Evolutionary conservation across 352 stramenopile species (phyloP).

Genomic region (Globisporangium iwayamae): DNA sequence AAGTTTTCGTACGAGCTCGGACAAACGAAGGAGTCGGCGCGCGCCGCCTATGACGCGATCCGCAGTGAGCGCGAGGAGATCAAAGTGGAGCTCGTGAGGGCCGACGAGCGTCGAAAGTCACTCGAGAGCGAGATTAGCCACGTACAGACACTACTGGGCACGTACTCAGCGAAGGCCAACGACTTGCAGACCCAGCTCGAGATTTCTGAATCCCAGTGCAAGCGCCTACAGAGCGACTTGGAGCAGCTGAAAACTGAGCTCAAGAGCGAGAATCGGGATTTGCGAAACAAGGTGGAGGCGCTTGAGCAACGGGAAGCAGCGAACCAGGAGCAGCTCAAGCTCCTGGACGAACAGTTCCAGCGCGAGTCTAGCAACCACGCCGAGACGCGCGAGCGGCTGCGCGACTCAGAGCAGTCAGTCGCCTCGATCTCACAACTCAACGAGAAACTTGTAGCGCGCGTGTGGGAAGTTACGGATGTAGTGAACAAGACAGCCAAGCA

Average conservation of each 20-base stretch:
- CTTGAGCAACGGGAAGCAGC: conserved; percentile 27
- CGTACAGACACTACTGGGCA: conserved; percentile 42
- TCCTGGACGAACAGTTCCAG: conserved; percentile 36
- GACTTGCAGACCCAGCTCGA: conserved; percentile 49
- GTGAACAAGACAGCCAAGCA: conserved; percentile 55
- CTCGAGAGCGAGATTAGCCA: conserved; percentile 47
- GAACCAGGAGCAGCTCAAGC: conserved; percentile 28
- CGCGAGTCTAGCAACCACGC: conserved; percentile 41
- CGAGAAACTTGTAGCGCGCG: conserved; percentile 61
- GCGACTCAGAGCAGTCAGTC: conserved; percentile 68
- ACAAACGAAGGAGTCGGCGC: conserved; percentile 63
- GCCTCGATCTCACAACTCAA: conserved; percentile 65
- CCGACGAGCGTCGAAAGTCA: conserved; percentile 40
- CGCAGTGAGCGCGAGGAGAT: conserved; percentile 58
- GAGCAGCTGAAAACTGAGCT: conserved; percentile 29
- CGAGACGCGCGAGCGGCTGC: conserved; percentile 40
- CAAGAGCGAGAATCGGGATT: conserved; percentile 26
- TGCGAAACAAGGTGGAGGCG: conserved; percentile 30
- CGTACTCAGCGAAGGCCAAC: conserved; percentile 49
- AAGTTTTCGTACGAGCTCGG: conserved; percentile 65
- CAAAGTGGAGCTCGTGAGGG: conserved; percentile 47
- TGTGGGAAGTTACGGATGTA: conserved; percentile 57
- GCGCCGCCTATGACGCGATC: conserved; percentile 60
- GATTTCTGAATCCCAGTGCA: conserved; percentile 36
- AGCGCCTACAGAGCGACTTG: conserved; percentile 34